These are phyloP conservation scores for Fusarium sp. DNA, from an alignment of 2,329 filamentous ascomycete genomes.

Conservation along the genomic window DNA sequence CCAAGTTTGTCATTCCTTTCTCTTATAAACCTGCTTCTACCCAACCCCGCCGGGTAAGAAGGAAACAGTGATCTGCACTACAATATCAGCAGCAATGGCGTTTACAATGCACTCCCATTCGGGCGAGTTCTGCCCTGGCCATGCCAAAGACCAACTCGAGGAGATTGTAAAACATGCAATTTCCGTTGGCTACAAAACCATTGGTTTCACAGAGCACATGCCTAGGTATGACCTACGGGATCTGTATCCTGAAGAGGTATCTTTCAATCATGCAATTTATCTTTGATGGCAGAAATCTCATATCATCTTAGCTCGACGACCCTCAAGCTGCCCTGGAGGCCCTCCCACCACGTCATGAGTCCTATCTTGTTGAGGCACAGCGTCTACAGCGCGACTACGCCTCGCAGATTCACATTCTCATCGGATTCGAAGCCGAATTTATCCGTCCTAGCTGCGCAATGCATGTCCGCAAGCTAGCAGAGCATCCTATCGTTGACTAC, in stretches of 20 bases:
- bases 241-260: constrained; percentile 91
- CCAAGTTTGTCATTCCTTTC: neutral
- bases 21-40: neutral
- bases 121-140: constrained; percentile 93
- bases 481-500: constrained; percentile 78
- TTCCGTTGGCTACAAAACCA: constrained; percentile 79
- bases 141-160: constrained; percentile 88
- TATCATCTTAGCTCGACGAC: constrained; percentile 59
- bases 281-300: constrained; percentile 11
- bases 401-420: constrained; percentile 77
- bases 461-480: constrained; percentile 71
- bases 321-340: constrained; percentile 60
- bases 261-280: neutral
- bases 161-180: constrained; percentile 86
- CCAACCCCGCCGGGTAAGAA: neutral
- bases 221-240: constrained; percentile 79
- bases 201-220: constrained; percentile 96
- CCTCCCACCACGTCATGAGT: constrained; percentile 69
- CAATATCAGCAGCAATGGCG: constrained; percentile 71
- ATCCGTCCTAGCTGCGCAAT: constrained; percentile 74
- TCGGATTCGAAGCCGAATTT: constrained; percentile 95
- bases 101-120: constrained; percentile 99
- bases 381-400: constrained; percentile 79
- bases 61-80: neutral
- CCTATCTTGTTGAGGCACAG: constrained; percentile 80